Base-by-base conservation (phyloP, 495 filamentous ascomycete genomes). In the Cercophora samala region DNA sequence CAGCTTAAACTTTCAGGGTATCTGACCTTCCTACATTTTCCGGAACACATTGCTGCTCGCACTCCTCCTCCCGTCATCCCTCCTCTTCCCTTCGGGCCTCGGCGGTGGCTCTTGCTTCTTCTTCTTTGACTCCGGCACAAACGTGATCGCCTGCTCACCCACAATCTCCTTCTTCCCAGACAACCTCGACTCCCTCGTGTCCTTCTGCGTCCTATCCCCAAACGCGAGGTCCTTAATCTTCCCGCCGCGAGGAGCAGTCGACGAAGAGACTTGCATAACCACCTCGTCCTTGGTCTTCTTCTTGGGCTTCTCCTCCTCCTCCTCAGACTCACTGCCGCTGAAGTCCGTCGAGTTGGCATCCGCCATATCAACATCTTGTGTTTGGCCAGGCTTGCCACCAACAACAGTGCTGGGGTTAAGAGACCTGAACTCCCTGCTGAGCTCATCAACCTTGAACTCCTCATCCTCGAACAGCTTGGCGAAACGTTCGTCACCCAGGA, bases 381-480 rank as follows among this genome's bases (percentile, higher is more conserved):
- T 18, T 13, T 29, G 24, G 3, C 60, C 60, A 19, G 60, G 26
- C 58, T 60, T 23, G 17, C 37, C 37, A 46, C 1, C 37, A 19
- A 29, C 24, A 21, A 46, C 29, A 5, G 83, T 96, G 76, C 90
- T 95, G 29, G 96, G 92, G 74, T 98, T 97, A 74, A 95, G 85
- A 51, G 88, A 82, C 54, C 88, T 84, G 82, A 96, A 99, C 74
- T 98, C 96, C 58, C 86, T 78, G 59, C 90, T 93, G n/a, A 77
- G 87, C 76, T 98, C 95, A 70, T 99, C 94, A 58, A 99, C 89
- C 63, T 87, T 89, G 76, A 97, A 98, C 54, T 96, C 93, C 71
- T 90, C 87, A 71, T 97, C 92, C 75, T 97, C 87, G 81, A 99
- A 99, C 63, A 99, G 80, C 53, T 86, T 84, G 68, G 83, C 82